These are phyloP conservation scores for Hemerocallis citrina DNA, from an alignment of 106 monocot genomes.

Conservation along the genomic window DNA sequence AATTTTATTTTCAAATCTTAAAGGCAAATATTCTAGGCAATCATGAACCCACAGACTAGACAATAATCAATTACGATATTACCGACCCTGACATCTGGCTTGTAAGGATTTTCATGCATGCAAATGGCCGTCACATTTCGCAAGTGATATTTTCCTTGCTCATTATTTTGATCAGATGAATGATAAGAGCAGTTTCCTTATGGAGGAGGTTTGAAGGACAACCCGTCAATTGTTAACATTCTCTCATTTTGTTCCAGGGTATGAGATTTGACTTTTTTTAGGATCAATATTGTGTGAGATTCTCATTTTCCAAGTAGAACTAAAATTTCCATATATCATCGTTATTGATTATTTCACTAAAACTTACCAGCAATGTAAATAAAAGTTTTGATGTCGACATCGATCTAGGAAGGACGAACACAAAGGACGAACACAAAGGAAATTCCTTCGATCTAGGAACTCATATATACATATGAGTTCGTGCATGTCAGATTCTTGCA, in stretches of 20 bases:
- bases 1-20: not conserved
- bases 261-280: not conserved
- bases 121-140: constrained; percentile 49
- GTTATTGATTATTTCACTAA: no score
- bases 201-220: constrained; percentile 30
- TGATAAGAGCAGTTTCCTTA: constrained; percentile 24
- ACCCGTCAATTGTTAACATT: constrained; percentile 50
- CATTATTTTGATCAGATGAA: constrained; percentile 61
- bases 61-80: no score
- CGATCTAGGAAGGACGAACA: no score
- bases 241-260: constrained; percentile 78
- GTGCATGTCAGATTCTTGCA: no score
- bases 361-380: no score
- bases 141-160: constrained; percentile 44
- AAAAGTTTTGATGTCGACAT: no score
- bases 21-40: no score
- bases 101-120: constrained; percentile 87
- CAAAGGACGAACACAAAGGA: no score
- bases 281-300: not conserved
- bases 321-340: not conserved
- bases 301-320: not conserved
- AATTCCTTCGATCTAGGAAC: no score
- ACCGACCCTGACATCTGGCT: no score
- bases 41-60: no score
- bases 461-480: no score